Evolutionary conservation across 2,329 filamentous ascomycete genomes (phyloP).

Genomic region (Fusarium brachygibbosum): DNA sequence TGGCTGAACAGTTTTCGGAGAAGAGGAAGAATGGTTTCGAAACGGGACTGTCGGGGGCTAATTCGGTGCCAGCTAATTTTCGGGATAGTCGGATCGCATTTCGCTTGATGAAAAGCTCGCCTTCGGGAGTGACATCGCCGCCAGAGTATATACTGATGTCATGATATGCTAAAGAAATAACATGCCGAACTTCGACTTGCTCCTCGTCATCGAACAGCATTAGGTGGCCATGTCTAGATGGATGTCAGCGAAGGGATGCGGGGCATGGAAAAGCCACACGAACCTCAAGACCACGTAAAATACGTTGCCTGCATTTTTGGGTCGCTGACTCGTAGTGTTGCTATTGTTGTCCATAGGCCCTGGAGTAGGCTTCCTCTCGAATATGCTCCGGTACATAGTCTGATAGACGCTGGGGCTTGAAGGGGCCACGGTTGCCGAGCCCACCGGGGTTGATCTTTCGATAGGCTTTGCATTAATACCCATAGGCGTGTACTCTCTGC

Average conservation of each 20-base stretch:
- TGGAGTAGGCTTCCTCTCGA: slow-evolving; percentile 77
- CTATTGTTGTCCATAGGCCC: slow-evolving; percentile 64
- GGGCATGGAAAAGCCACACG: slow-evolving; percentile 14
- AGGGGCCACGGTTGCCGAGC: slow-evolving; percentile 78
- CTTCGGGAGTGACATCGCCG: slow-evolving; percentile 82
- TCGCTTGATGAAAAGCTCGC: slow-evolving; percentile 94
- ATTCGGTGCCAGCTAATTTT: slow-evolving; percentile 67
- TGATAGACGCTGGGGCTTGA: slow-evolving; percentile 97
- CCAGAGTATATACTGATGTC: slow-evolving; percentile 87
- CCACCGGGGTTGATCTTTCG: slow-evolving; percentile 84
- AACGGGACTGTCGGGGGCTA: slow-evolving; percentile 66
- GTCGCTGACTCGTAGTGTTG: slow-evolving; percentile 64
- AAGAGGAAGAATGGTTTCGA: slow-evolving; percentile 94
- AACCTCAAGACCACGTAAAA: slow-evolving; percentile 90
- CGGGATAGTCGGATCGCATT: slow-evolving; percentile 88
- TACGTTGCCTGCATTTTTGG: slow-evolving; percentile 82
- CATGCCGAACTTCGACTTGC: slow-evolving; percentile 94
- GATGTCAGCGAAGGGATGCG: slow-evolving; percentile 20
- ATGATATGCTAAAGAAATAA: slow-evolving; percentile 92
- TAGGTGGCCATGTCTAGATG: slow-evolving; percentile 84
- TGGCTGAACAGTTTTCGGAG: slow-evolving; percentile 93
- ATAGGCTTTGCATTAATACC: slow-evolving; percentile 94
- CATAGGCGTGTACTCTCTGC: slow-evolving; percentile 90
- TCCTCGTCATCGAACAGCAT: slow-evolving; percentile 98
- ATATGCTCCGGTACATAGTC: slow-evolving; percentile 96